Percentiles rank a stretch among this genome's conserved stretches.
These are phyloP conservation scores for Cucumis hystrix DNA, from an alignment of 306 rosid species.

Conservation along the genomic window DNA sequence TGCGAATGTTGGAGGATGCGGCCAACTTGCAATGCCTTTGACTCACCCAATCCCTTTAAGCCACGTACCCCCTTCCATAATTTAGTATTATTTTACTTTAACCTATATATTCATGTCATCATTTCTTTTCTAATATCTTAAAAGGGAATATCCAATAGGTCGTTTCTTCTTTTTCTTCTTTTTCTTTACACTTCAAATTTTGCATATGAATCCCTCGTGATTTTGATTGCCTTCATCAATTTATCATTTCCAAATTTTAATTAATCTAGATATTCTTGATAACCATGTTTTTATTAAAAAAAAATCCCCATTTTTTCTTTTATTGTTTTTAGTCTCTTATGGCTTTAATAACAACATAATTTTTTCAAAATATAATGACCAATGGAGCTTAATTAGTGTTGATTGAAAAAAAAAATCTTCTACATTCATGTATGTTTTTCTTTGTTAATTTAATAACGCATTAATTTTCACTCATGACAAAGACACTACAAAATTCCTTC, in stretches of 20 bases:
- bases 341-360: no score
- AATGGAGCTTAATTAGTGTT: no score
- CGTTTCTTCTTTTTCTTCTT: not conserved
- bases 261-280: not conserved
- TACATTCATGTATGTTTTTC: no score
- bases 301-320: no score
- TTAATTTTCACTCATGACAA: no score
- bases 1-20: not conserved
- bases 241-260: not conserved
- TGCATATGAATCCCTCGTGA: not conserved
- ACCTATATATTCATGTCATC: not conserved
- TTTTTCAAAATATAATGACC: no score
- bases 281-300: no score
- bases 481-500: no score
- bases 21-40: not conserved
- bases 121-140: not conserved
- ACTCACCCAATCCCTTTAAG: not conserved
- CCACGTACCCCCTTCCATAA: not conserved
- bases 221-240: not conserved
- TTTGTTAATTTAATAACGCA: no score
- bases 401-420: no score
- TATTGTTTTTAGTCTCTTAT: no score
- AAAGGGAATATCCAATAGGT: not conserved
- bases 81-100: not conserved
- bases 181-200: not conserved